Base-by-base conservation (phyloP, 2,329 filamentous ascomycete genomes). In the Colletotrichum neosansevieriae region DNA sequence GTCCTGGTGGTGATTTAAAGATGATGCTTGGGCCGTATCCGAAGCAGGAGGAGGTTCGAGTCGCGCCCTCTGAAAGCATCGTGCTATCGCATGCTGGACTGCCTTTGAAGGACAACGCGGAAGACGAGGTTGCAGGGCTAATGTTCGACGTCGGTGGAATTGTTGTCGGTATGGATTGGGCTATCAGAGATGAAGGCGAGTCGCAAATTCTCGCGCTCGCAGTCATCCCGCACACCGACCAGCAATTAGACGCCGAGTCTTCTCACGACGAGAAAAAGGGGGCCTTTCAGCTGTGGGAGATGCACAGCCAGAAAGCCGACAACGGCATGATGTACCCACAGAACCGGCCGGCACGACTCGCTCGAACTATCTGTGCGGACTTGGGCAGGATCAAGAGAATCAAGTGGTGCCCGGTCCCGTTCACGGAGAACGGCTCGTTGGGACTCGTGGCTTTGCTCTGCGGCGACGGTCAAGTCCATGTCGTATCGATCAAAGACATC, bases 121-220 rank as follows among this genome's bases (percentile, higher is more conserved):
- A 69, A 36, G 76, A 74, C n/a, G 57, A 70, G 32, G 73, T 72
- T 71, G 79, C 71, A 76, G 86, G 85, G 4, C 88, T 85, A 85
- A 77, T 88, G 71, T 73, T 89, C 13, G 84, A 89, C 66, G 79
- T 83, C 0, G 86, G 85, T 11, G 86, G 87, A 57, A 80, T 88
- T 13, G 82, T 86, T 4, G 75, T 85, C 4, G 79, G 82, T 29
- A 82, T 89, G 75, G 83, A 81, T 53, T 89, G 87, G 87, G 84
- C 83, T 1, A 82, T 84, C 2, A 71, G 76, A 2, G 72, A 74
- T 3, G 76, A 75, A 10, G 73, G 77, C 17, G 72, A 76, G 6
- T 75, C 79, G 3, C 86, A 88, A 72, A 74, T 86, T 29, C 80
- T 89, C 9, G 86, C 86, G 2, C 73, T 89, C 34, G 82, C 85